phyloP scores from a whole-genome alignment of 805 yeast genomes.

The Groenewaldozyma tartarivorans region DNA sequence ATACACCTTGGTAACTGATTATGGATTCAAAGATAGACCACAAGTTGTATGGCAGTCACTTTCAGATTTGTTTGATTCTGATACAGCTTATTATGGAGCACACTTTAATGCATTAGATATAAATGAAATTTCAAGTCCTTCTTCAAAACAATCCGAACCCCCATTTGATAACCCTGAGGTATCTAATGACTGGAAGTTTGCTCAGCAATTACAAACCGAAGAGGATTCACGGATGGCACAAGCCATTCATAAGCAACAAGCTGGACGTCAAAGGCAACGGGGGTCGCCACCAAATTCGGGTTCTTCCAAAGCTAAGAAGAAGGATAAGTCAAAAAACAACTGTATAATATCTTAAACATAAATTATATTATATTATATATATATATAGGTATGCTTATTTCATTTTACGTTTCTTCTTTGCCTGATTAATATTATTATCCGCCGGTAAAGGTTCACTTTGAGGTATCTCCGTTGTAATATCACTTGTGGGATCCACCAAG shows the following conservation, averaged over 20 bases:
- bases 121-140: background rate
- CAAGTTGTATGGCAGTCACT: slow-evolving; percentile 79
- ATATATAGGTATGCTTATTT: background rate
- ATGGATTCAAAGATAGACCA: slow-evolving; percentile 41
- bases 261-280: background rate
- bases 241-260: background rate
- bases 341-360: too few species aligned
- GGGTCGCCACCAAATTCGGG: background rate
- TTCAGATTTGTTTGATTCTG: slow-evolving; percentile 53
- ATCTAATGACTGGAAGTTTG: slow-evolving; percentile 23
- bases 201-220: slow-evolving; percentile 24
- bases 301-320: background rate
- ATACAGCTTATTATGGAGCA: slow-evolving; percentile 51
- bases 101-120: slow-evolving; percentile 3
- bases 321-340: too few species aligned
- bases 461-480: background rate
- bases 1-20: slow-evolving; percentile 65
- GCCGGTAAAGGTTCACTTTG: background rate
- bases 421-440: too few species aligned
- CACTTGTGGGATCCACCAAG: slow-evolving; percentile 14
- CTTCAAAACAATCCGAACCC: too few species aligned
- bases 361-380: too few species aligned
- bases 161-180: too few species aligned
- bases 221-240: slow-evolving; percentile 22
- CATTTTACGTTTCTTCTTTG: slow-evolving; percentile 1